phyloP scores from a whole-genome alignment of 805 yeast genomes.

The Brettanomyces custersianus region DNA sequence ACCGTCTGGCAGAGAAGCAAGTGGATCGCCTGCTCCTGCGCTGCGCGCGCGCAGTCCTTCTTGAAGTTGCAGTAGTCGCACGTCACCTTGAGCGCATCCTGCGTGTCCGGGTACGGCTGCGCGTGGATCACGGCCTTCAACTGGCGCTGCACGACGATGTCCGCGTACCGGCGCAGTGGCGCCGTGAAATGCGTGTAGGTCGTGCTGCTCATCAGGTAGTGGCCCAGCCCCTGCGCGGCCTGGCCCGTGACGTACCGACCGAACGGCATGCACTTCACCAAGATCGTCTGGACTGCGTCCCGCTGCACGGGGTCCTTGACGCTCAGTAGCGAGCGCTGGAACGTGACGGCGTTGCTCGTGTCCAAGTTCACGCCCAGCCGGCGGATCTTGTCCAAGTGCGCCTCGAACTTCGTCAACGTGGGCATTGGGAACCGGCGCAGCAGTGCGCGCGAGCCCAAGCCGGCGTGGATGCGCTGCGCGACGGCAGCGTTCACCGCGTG shows the following conservation, averaged over 20 bases:
- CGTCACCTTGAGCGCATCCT: slow-evolving; percentile 66
- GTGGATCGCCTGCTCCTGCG: slow-evolving; percentile 94
- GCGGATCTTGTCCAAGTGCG: slow-evolving; percentile 63
- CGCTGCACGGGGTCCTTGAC: slow-evolving; percentile 57
- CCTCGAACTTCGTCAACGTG: slow-evolving; percentile 68
- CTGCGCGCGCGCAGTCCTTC: slow-evolving; percentile 85
- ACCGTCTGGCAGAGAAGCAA: slow-evolving; percentile 75
- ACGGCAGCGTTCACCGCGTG: slow-evolving; percentile 77
- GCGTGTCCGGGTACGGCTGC: slow-evolving; percentile 34
- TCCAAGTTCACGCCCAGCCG: slow-evolving; percentile 63
- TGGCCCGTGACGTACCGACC: slow-evolving; percentile 89
- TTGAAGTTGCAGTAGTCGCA: slow-evolving; percentile 93
- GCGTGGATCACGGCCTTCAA: slow-evolving; percentile 50
- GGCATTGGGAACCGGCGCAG: slow-evolving; percentile 87
- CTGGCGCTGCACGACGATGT: slow-evolving; percentile 87
- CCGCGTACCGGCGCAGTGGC: slow-evolving; percentile 88
- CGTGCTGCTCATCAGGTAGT: slow-evolving; percentile 75
- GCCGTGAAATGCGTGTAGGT: slow-evolving; percentile 90
- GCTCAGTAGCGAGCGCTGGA: slow-evolving; percentile 60
- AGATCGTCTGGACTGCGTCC: slow-evolving; percentile 66
- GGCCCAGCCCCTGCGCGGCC: slow-evolving; percentile 71
- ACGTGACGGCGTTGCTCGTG: slow-evolving; percentile 59
- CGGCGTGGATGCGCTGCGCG: slow-evolving; percentile 70
- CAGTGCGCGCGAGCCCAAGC: slow-evolving; percentile 71
- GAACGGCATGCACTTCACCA: slow-evolving; percentile 74